Evolutionary conservation across 2,329 filamentous ascomycete species (phyloP).

Genomic region (Emmonsiellopsis sp.): DNA sequence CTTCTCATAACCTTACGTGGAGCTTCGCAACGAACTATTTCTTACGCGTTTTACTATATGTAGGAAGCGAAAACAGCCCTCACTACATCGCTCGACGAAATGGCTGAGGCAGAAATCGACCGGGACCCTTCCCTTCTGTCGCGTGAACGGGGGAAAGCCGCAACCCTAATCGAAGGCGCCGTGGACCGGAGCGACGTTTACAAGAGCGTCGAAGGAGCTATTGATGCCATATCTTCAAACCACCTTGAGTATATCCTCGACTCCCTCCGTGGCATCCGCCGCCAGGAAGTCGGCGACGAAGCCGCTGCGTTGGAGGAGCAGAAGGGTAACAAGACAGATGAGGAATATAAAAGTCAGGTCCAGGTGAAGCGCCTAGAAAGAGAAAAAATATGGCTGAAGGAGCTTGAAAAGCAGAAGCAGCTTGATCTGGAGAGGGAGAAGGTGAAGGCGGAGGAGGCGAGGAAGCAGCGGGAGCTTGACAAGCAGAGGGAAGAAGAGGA

Average conservation of each 20-base stretch:
- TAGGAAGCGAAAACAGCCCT: conserved; percentile 47
- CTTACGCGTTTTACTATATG: not conserved
- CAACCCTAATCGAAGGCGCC: conserved; percentile 54
- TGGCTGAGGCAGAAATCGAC: conserved; percentile 54
- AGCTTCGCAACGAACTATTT: not conserved
- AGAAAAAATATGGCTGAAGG: conserved; percentile 40
- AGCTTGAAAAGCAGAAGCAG: conserved; percentile 40
- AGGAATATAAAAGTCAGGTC: conserved; percentile 49
- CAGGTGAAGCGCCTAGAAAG: conserved; percentile 44
- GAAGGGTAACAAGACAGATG: conserved; percentile 51
- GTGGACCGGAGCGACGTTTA: conserved; percentile 57
- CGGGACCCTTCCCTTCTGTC: conserved; percentile 52
- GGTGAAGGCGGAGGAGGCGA: conserved; percentile 33
- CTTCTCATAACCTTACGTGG: not conserved
- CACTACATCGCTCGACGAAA: conserved; percentile 42
- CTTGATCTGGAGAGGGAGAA: conserved; percentile 40
- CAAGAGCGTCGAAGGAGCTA: conserved; percentile 45
- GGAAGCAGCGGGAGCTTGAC: conserved; percentile 34
- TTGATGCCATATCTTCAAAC: conserved; percentile 47
- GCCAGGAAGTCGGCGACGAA: conserved; percentile 50
- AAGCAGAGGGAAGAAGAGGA: conserved; percentile 37
- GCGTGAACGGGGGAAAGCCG: conserved; percentile 53
- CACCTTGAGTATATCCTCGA: conserved; percentile 46
- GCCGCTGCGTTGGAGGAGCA: conserved; percentile 45
- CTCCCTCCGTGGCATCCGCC: conserved; percentile 48